Evolutionary conservation across 1,139 yeast genomes (phyloP).

Genomic region (Candida freyschussii): DNA sequence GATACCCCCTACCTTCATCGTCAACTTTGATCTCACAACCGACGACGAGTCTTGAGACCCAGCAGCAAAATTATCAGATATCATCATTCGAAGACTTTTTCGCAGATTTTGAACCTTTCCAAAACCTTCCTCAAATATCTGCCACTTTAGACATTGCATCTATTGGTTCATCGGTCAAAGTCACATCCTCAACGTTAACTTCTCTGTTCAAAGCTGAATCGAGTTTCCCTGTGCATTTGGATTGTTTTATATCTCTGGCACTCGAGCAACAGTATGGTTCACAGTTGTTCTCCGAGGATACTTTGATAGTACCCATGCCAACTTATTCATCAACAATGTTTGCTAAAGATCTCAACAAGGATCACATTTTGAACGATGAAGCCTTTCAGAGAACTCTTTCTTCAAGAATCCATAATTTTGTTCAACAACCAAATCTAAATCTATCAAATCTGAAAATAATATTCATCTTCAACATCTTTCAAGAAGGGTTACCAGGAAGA

Average conservation of each 20-base stretch:
- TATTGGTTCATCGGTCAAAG: conserved; percentile 14
- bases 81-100: conserved; percentile 23
- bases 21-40: too few species aligned
- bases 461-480: conserved; percentile 19
- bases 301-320: conserved; percentile 22
- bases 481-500: conserved; percentile 22
- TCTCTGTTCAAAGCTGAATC: conserved; percentile 18
- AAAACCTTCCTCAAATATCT: conserved; percentile 14
- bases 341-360: conserved; percentile 18
- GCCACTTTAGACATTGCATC: conserved; percentile 15
- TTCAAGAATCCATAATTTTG: conserved; percentile 17
- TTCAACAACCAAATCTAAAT: conserved; percentile 13
- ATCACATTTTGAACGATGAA: conserved; percentile 17
- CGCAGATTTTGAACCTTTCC: conserved; percentile 20
- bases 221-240: conserved; percentile 21
- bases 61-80: conserved; percentile 5
- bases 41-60: too few species aligned
- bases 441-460: conserved; percentile 16
- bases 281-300: conserved; percentile 16
- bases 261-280: conserved; percentile 16
- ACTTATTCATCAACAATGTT: conserved; percentile 19
- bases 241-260: conserved; percentile 18
- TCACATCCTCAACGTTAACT: conserved; percentile 15
- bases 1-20: too few species aligned
- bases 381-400: conserved; percentile 13